A percentile compares a stretch with the other conserved stretches of the same genome.
phyloP scores from a whole-genome alignment of 805 yeast species.

The Komagataella kurtzmanii region DNA sequence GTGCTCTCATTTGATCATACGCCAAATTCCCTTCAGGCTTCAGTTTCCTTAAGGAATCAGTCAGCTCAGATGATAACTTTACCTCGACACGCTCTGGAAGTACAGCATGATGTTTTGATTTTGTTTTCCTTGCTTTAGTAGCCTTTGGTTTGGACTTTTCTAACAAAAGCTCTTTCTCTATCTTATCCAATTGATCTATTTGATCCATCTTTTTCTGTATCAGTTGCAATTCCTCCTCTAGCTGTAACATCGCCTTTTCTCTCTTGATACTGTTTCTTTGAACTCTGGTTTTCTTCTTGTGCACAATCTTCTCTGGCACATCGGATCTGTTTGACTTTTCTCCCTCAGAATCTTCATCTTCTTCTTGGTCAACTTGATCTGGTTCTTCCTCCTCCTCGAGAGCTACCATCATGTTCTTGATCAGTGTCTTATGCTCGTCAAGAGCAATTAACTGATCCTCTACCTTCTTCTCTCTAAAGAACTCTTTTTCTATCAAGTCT shows the following conservation, averaged over 20 bases:
- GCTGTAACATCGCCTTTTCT: constrained; percentile 42
- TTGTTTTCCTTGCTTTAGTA: constrained; percentile 13
- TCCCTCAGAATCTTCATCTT: constrained; percentile 16
- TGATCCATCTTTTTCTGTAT: constrained; percentile 50
- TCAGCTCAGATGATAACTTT: constrained; percentile 79
- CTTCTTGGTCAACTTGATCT: constrained; percentile 22
- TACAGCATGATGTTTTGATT: constrained; percentile 24
- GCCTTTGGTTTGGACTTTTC: constrained; percentile 1
- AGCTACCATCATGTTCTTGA: constrained; percentile 51
- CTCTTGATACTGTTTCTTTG: constrained; percentile 62
- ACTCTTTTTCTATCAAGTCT: constrained; percentile 53
- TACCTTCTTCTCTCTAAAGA: constrained; percentile 43
- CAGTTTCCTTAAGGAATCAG: constrained; percentile 70
- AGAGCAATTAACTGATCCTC: constrained; percentile 53
- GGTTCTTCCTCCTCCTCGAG: constrained; percentile 46
- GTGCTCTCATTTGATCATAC: constrained; percentile 65
- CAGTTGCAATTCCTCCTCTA: constrained; percentile 39
- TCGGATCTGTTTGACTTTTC: constrained; percentile 57
- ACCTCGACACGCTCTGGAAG: constrained; percentile 43
- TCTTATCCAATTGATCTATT: constrained; percentile 35
- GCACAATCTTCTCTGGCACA: constrained; percentile 38
- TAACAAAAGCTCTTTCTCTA: constrained; percentile 15
- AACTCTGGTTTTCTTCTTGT: constrained; percentile 43
- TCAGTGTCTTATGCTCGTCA: constrained; percentile 48
- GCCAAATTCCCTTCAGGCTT: constrained; percentile 85